Evolutionary conservation across 2,329 filamentous ascomycete genomes (phyloP), one percentile per base, ranked within the genome.

Genomic region (Hypocrella siamensis): DNA sequence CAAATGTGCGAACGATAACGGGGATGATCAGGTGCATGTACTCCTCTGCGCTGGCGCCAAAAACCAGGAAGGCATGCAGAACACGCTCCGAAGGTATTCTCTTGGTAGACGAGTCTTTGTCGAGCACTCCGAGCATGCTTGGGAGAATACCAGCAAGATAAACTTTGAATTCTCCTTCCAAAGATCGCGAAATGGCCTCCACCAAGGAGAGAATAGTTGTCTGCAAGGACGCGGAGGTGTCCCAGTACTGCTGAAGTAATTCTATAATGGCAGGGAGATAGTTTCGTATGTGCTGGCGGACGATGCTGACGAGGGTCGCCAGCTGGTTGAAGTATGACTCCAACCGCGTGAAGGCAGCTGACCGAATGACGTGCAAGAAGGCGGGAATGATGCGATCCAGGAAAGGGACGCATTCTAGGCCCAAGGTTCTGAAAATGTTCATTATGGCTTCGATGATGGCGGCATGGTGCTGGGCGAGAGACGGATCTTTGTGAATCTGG

Each of bases 11-110:
- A 7, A 98, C 86, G 46, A 98, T 85, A 22, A 93, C 84, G 0
- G 90, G 90, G 31, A 98, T 83, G 42, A 99, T 96, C 32, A 98
- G 66, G 51, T 98, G 90, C 90, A 98, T 98, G 53, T 98, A 98
- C 52, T 98, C 90, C 51, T 98, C 90, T 9, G 81, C 82, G 47
- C 86, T 96, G 0, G 86, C 79, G 1, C 92, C 92, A 50, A 98
- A 98, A 1, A 98, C 82, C 18, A 98, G 61, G 53, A 99, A 93
- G 0, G 88, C 86, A 49, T 96, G 90, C 17, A 99, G 64, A 4
- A 98, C 86, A 43, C 79, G 79, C 50, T 94, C 85, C 0, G 86
- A 93, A 3, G 85, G 79, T 11, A 73, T 67, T n/a, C 84, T 70
- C 46, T 83, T 79, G 2, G 68, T 60, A 1, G 79, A 79, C 7